Evolutionary conservation across 441 rosid species (phyloP).

Genomic region (Macaranga tanarius): DNA sequence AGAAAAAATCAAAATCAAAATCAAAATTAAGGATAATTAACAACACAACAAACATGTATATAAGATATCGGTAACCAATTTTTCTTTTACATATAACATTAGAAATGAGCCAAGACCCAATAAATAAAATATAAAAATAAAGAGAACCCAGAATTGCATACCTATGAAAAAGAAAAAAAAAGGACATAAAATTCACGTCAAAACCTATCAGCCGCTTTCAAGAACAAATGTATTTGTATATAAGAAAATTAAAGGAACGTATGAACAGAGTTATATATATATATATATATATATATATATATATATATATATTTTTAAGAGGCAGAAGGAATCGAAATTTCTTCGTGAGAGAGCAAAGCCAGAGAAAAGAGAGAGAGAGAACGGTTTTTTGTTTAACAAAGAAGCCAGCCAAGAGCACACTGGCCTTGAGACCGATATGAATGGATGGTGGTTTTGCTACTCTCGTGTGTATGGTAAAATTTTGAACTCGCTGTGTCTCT

Average conservation of each 20-base stretch:
- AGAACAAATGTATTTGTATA: background rate
- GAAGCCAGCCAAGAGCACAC: slow-evolving; percentile 14
- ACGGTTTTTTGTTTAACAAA: slow-evolving; percentile 8
- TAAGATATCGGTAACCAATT: background rate
- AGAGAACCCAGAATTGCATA: slow-evolving; percentile 27
- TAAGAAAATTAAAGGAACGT: background rate
- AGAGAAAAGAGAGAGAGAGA: slow-evolving; percentile 1
- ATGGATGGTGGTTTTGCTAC: slow-evolving; percentile 5
- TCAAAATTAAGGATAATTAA: no score
- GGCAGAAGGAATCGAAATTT: slow-evolving; percentile 15
- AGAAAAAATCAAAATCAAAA: background rate
- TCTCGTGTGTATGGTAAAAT: background rate
- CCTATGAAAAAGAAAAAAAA: slow-evolving; percentile 22
- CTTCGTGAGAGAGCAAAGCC: slow-evolving; percentile 25
- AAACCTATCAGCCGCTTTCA: slow-evolving; percentile 9
- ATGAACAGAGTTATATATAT: no score
- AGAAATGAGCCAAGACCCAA: slow-evolving; percentile 16
- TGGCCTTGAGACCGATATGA: slow-evolving; percentile 12
- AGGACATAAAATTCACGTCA: slow-evolving; percentile 10
- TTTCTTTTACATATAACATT: background rate
- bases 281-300: no score
- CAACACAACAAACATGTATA: background rate
- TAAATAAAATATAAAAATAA: slow-evolving; percentile 26
- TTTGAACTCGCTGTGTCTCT: background rate
- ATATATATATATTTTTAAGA: background rate